Conservation (phyloP, 306 rosid genomes). For the Castanopsis chinensis region DNA sequence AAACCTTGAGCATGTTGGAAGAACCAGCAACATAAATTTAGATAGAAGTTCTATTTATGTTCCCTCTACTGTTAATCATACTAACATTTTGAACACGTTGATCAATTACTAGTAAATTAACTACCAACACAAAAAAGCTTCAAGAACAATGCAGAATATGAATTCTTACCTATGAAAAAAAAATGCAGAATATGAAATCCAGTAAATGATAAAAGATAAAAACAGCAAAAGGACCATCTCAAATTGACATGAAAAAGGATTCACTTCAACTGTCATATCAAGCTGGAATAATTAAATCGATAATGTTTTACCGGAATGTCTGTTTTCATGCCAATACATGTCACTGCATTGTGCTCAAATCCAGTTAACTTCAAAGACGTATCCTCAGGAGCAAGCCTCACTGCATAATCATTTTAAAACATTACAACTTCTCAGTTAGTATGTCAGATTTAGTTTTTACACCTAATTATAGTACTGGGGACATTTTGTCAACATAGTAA, state of each 20-base stretch:
- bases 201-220: constrained; percentile 10
- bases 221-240: background rate
- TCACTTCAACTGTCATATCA: background rate
- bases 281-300: background rate
- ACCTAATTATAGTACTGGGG: background rate
- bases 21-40: background rate
- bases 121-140: background rate
- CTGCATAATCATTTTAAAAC: constrained; percentile 42
- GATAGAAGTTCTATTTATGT: background rate
- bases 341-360: constrained; percentile 81
- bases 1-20: background rate
- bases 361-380: constrained; percentile 69
- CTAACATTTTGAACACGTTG: background rate
- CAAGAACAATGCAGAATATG: background rate
- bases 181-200: background rate
- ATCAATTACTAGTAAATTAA: background rate
- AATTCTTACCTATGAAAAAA: background rate
- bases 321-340: constrained; percentile 91
- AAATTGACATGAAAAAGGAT: constrained; percentile 9
- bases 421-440: background rate
- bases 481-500: background rate
- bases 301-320: constrained; percentile 73
- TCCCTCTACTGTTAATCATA: background rate
- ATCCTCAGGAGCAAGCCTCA: constrained; percentile 96
- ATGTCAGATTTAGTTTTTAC: background rate